Conservation (phyloP, 2,329 filamentous ascomycete genomes). For the Domatiomyces globalis region DNA sequence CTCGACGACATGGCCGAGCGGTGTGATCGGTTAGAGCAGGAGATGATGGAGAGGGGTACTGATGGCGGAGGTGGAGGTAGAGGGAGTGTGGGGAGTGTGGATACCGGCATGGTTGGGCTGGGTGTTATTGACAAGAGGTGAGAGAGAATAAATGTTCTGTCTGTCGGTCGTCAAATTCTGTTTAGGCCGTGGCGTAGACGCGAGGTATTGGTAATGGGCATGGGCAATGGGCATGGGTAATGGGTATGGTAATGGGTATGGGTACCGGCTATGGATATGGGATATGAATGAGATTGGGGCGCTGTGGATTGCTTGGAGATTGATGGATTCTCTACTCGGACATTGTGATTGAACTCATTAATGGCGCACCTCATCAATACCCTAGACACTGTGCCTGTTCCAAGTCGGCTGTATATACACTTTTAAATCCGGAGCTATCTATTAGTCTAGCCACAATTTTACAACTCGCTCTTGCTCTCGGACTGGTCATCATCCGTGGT, state of each 20-base stretch:
- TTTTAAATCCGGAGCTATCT: neutral
- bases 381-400: neutral
- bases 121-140: neutral
- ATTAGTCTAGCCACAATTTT: conserved; percentile 21
- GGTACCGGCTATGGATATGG: neutral
- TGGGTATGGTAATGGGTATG: neutral
- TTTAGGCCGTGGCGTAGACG: no score
- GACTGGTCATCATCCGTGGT: conserved; percentile 43
- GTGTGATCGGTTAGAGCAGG: conserved; percentile 19
- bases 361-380: neutral
- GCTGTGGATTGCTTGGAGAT: neutral
- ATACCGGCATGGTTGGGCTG: neutral
- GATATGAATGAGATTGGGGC: neutral
- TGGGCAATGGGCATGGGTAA: no score
- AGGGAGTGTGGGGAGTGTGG: neutral
- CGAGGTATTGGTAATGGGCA: neutral
- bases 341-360: neutral
- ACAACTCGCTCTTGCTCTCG: conserved; percentile 54
- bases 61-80: neutral
- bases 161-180: neutral
- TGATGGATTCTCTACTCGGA: neutral
- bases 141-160: neutral
- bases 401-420: neutral
- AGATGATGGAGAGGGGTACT: conserved; percentile 12
- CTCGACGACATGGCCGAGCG: conserved; percentile 20